These are phyloP conservation scores for Acanthamoeba divionensis DNA, from an alignment of 208 protist genomes.

Conservation along the genomic window DNA sequence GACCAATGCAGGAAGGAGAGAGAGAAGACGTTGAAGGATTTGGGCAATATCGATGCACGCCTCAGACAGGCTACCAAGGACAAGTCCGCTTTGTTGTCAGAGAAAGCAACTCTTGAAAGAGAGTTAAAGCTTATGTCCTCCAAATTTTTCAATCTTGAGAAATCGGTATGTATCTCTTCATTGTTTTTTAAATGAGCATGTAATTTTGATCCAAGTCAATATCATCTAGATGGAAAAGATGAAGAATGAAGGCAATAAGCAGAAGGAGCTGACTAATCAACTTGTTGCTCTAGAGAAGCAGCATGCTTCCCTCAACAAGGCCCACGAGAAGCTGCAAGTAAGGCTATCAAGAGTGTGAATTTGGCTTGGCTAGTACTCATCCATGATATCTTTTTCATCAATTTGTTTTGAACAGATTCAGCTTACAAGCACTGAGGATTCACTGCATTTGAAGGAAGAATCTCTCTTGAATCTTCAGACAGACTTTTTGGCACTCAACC, in stretches of 20 bases:
- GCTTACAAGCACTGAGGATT: background rate
- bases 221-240: slow-evolving; percentile 40
- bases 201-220: no score
- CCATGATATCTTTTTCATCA: background rate
- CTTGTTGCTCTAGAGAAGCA: slow-evolving; percentile 12
- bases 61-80: slow-evolving; percentile 44
- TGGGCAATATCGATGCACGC: background rate
- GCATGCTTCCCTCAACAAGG: background rate
- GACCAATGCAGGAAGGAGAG: slow-evolving; percentile 29
- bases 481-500: slow-evolving; percentile 8
- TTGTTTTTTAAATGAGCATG: no score
- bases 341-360: background rate
- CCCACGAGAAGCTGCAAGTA: slow-evolving; percentile 36
- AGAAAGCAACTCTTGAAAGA: slow-evolving; percentile 27
- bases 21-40: slow-evolving; percentile 29
- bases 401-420: background rate
- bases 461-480: background rate
- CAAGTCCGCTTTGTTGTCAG: background rate
- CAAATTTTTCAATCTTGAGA: slow-evolving; percentile 1
- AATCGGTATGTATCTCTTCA: background rate
- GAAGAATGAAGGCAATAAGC: slow-evolving; percentile 30
- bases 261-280: slow-evolving; percentile 5
- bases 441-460: slow-evolving; percentile 34
- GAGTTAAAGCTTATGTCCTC: slow-evolving; percentile 4
- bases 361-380: background rate